phyloP scores from a whole-genome alignment of 352 stramenopile genomes.

The Elongisporangium senticosum region DNA sequence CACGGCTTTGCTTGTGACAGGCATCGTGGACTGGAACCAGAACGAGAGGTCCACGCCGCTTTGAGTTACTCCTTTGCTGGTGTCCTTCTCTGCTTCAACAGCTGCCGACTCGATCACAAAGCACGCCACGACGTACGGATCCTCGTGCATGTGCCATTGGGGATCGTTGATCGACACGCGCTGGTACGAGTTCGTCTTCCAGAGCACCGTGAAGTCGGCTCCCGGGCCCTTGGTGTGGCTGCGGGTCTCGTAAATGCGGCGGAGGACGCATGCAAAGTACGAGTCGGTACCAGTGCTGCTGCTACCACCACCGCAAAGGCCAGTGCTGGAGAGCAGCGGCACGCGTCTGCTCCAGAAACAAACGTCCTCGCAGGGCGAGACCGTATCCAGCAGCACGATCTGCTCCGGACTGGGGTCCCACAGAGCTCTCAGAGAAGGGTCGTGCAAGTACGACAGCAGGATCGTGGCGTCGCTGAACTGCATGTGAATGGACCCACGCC shows the following conservation, averaged over 20 bases:
- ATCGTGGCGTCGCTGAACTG: conserved; percentile 10
- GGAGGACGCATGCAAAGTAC: conserved; percentile 22
- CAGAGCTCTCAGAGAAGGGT: conserved; percentile 10
- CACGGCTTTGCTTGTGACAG: conserved; percentile 4
- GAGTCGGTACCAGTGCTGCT: conserved; percentile 11
- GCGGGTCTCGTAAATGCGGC: conserved; percentile 22
- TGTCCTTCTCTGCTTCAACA: not conserved
- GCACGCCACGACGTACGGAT: conserved; percentile 24
- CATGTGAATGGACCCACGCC: conserved; percentile 19
- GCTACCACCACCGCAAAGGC: conserved; percentile 2
- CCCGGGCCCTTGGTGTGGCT: not conserved
- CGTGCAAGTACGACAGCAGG: conserved; percentile 16
- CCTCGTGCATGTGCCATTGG: conserved; percentile 27
- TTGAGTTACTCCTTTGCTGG: not conserved
- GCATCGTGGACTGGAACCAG: conserved; percentile 27
- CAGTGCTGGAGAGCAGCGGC: conserved; percentile 25
- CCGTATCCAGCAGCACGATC: conserved; percentile 19
- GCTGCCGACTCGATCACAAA: conserved; percentile 31
- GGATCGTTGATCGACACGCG: conserved; percentile 8
- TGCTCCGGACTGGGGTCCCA: conserved; percentile 17
- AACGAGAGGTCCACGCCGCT: conserved; percentile 13
- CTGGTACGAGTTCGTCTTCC: conserved; percentile 32
- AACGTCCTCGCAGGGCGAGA: conserved; percentile 24
- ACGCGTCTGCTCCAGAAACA: conserved; percentile 32
- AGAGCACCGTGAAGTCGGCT: conserved; percentile 22